phyloP scores from a whole-genome alignment of 306 rosid species.

The Urtica urens region DNA sequence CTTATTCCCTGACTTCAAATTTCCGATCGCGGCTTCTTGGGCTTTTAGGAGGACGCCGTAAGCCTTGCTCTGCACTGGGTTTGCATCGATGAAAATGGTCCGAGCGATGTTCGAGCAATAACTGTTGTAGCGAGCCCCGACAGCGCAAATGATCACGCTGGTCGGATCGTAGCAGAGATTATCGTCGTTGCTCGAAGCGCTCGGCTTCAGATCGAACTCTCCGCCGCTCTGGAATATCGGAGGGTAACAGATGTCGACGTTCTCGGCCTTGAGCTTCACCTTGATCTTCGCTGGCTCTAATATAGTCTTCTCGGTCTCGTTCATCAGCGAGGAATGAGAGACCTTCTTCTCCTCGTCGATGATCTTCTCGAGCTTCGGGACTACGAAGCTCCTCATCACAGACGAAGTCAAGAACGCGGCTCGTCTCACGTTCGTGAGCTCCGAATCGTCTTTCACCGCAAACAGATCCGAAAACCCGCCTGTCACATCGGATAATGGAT shows the following conservation, averaged over 20 bases:
- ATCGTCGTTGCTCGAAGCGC: conserved; percentile 32
- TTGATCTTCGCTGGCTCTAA: conserved; percentile 22
- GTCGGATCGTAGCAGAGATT: conserved; percentile 26
- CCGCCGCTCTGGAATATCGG: conserved; percentile 32
- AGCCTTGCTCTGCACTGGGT: conserved; percentile 21
- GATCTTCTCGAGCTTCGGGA: conserved; percentile 27
- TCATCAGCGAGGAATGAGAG: conserved; percentile 24
- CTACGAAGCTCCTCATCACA: conserved; percentile 25
- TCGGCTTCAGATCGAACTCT: conserved; percentile 25
- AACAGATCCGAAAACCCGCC: conserved; percentile 26
- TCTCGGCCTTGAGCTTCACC: conserved; percentile 25
- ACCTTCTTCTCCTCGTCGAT: conserved; percentile 29
- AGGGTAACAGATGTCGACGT: conserved; percentile 31
- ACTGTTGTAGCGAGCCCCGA: conserved; percentile 28
- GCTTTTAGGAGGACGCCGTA: conserved; percentile 28
- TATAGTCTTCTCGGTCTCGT: conserved; percentile 25
- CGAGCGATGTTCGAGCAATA: conserved; percentile 30
- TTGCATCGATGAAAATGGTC: conserved; percentile 24
- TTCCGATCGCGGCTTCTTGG: conserved; percentile 25
- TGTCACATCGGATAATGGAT: conserved; percentile 20
- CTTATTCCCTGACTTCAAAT: conserved; percentile 21
- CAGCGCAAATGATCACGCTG: conserved; percentile 28
- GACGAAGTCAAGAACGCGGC: conserved; percentile 26
- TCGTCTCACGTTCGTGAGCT: conserved; percentile 18
- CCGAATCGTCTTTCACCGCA: conserved; percentile 19